Conservation (phyloP, 352 stramenopile species). For the Phytophthora cactorum region DNA sequence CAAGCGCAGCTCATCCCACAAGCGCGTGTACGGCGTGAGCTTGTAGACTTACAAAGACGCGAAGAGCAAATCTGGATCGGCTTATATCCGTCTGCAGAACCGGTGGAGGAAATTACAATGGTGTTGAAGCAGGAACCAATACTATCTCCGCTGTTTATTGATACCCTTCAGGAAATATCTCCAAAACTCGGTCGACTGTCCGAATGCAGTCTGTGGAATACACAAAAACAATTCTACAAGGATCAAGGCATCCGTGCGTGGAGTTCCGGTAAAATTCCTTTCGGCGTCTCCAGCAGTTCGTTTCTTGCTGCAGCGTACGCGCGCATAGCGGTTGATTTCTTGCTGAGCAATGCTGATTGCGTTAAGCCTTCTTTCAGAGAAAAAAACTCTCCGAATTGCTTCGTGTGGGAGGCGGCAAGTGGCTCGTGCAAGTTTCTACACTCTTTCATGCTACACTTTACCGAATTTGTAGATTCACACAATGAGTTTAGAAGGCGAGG, state of each 20-base stretch:
- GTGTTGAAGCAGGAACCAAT: background rate
- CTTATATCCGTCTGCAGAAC: constrained; percentile 21
- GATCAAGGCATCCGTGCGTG: constrained; percentile 76
- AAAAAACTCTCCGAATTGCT: constrained; percentile 58
- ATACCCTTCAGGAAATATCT: background rate
- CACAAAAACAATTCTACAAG: constrained; percentile 84
- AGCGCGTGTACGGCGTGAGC: constrained; percentile 39
- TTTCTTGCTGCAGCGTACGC: constrained; percentile 77
- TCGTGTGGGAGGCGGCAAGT: constrained; percentile 84
- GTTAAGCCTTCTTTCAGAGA: constrained; percentile 8
- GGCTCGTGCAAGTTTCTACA: constrained; percentile 87
- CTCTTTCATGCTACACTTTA: constrained; percentile 75
- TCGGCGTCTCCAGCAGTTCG: constrained; percentile 81
- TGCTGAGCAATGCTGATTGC: constrained; percentile 32
- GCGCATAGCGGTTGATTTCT: constrained; percentile 54
- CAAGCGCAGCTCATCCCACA: constrained; percentile 63
- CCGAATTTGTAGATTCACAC: constrained; percentile 37
- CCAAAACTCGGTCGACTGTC: constrained; percentile 43
- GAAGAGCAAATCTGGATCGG: constrained; percentile 42
- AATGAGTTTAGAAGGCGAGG: constrained; percentile 34
- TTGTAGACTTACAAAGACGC: constrained; percentile 36
- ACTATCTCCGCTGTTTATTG: constrained; percentile 4
- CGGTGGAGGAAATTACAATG: background rate
- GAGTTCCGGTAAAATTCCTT: constrained; percentile 76
- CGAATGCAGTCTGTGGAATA: constrained; percentile 67